Evolutionary conservation across 2,329 filamentous ascomycete genomes (phyloP), one percentile per base, ranked within the genome.

Genomic region (Pseudogymnoascus sp.): DNA sequence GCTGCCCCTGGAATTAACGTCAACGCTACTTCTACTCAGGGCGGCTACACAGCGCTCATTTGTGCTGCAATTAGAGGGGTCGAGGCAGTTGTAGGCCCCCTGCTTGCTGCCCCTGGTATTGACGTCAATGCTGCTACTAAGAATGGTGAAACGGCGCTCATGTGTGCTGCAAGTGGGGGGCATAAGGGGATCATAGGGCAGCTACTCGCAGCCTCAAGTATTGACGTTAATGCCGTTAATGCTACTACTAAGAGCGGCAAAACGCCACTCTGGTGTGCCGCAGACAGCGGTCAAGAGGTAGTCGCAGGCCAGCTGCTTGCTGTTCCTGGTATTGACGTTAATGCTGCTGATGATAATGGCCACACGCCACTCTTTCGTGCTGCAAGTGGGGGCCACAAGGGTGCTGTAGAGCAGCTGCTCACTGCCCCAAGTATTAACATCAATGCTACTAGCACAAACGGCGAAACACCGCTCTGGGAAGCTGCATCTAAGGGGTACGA

Each of bases 211-310:
- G 15, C 4, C 28, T 35, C 60, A 7, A 38, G 62, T 7, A 42
- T 61, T 15, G 50, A 60, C n/a, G 60, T 61, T 8, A 61, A 61
- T n/a, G 4, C n/a, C n/a, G n/a, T n/a, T n/a, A n/a, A n/a, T n/a
- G n/a, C n/a, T n/a, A n/a, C n/a, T n/a, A n/a, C 26, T 26, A 26
- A 26, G 3, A 26, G 3, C 26, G 33, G 33, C 33, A 35, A 13
- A 35, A 35, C 33, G 33, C 33, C 33, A 11, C 33, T 35, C 33
- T 35, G 33, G 33, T 11, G 13, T 10, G 33, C 33, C 13, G 33
- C 13, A 35, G n/a, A 15, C 15, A 36, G 15, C 13, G 35, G 35
- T 11, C 13, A 11, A 15, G 15, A 15, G 35, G 35, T 1, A 9
- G 8, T 33, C 1, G 31, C 13, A 4, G 10, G 10, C 10, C 31